Percentiles rank a stretch among this genome's conserved stretches.
phyloP scores from a whole-genome alignment of 495 filamentous ascomycete genomes.

The Massariosphaeria phaeospora region DNA sequence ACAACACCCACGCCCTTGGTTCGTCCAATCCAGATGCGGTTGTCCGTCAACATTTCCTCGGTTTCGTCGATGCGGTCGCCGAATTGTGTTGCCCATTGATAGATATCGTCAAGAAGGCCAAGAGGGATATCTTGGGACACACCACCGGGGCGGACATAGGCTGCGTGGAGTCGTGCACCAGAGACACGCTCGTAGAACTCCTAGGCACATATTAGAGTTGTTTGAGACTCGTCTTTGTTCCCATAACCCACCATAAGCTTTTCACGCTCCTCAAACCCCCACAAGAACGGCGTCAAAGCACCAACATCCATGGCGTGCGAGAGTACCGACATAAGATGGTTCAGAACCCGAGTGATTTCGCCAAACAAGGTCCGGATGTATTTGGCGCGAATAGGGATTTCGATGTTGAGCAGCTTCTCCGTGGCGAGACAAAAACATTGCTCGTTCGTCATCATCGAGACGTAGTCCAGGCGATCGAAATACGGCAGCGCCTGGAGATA shows the following conservation, averaged over 20 bases:
- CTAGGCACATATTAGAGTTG: no score
- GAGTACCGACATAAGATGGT: slow-evolving; percentile 97
- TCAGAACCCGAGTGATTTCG: slow-evolving; percentile 90
- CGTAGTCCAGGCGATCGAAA: slow-evolving; percentile 98
- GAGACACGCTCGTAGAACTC: slow-evolving; percentile 99
- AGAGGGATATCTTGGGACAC: slow-evolving; percentile 92
- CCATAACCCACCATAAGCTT: slow-evolving; percentile 86
- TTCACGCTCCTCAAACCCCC: slow-evolving; percentile 99
- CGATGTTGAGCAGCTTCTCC: slow-evolving; percentile 96
- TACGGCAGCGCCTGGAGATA: slow-evolving; percentile 98
- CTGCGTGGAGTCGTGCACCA: slow-evolving; percentile 94
- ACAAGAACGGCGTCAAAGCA: slow-evolving; percentile 95
- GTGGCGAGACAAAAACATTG: slow-evolving; percentile 93
- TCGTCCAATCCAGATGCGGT: slow-evolving; percentile 96
- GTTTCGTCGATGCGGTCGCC: slow-evolving; percentile 99
- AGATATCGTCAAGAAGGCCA: slow-evolving; percentile 97
- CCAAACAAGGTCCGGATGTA: slow-evolving; percentile 95
- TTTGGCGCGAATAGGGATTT: slow-evolving; percentile 93
- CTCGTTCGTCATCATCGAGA: slow-evolving; percentile 99
- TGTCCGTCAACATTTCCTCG: slow-evolving; percentile 96
- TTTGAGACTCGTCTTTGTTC: no score
- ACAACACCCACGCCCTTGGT: slow-evolving; percentile 91
- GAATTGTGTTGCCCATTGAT: slow-evolving; percentile 99
- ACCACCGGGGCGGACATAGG: slow-evolving; percentile 96
- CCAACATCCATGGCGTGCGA: slow-evolving; percentile 99